phyloP scores from a whole-genome alignment of 1,139 yeast species.

The Eremothecium sinecaudum region DNA sequence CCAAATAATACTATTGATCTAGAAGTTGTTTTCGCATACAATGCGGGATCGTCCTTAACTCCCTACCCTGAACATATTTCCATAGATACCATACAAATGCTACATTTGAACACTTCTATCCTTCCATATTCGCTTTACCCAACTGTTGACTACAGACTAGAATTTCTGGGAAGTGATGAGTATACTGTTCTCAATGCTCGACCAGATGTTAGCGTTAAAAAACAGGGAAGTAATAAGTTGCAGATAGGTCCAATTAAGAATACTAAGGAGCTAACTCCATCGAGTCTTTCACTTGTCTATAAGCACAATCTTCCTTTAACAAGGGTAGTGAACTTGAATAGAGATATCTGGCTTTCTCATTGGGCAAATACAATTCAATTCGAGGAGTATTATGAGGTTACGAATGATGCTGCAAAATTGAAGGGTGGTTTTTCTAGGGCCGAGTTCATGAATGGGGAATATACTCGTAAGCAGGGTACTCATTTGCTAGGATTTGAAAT shows the following conservation, averaged over 20 bases:
- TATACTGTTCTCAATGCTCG: slow-evolving; percentile 9
- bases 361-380: slow-evolving; percentile 56
- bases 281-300: slow-evolving; percentile 49
- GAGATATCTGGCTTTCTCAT: slow-evolving; percentile 80
- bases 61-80: slow-evolving; percentile 60
- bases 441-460: slow-evolving; percentile 46
- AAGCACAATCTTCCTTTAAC: slow-evolving; percentile 61
- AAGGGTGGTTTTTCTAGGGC: slow-evolving; percentile 65
- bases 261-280: slow-evolving; percentile 40
- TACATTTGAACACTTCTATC: slow-evolving; percentile 48
- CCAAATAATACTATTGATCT: slow-evolving; percentile 49
- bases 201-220: slow-evolving; percentile 8
- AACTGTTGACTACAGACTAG: slow-evolving; percentile 44
- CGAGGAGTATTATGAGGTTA: slow-evolving; percentile 79
- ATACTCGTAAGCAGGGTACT: slow-evolving; percentile 8
- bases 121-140: slow-evolving; percentile 55
- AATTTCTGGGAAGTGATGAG: slow-evolving; percentile 40
- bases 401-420: slow-evolving; percentile 66
- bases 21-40: slow-evolving; percentile 45
- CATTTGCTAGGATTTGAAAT: slow-evolving; percentile 42
- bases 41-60: slow-evolving; percentile 37
- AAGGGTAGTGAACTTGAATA: slow-evolving; percentile 48
- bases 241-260: slow-evolving; percentile 49
- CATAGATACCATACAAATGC: slow-evolving; percentile 53
- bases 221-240: slow-evolving; percentile 37